phyloP scores from a whole-genome alignment of 306 rosid genomes.

The Fragaria nilgerrensis region DNA sequence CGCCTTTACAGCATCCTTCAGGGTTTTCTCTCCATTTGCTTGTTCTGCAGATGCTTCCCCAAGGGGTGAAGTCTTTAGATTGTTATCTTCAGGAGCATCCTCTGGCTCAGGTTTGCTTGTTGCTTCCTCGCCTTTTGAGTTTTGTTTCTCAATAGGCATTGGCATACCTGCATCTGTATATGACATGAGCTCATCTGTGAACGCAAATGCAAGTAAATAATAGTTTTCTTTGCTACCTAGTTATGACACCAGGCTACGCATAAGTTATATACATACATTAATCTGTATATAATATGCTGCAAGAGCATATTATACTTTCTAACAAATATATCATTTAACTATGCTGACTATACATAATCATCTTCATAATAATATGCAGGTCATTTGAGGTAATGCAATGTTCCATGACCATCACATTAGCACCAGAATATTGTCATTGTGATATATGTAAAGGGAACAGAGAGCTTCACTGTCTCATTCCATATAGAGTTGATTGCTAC shows the following conservation, averaged over 20 bases:
- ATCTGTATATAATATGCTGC: not conserved
- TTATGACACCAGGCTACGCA: not conserved
- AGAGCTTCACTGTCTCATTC: not conserved
- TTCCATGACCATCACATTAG: not conserved
- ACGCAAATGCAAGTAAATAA: not conserved
- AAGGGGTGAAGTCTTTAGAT: slow-evolving; percentile 26
- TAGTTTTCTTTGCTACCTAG: not conserved
- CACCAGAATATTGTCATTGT: not conserved
- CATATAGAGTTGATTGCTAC: not conserved
- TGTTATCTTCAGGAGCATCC: slow-evolving; percentile 40
- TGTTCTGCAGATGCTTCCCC: slow-evolving; percentile 27
- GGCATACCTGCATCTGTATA: slow-evolving; percentile 40
- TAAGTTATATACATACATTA: not conserved
- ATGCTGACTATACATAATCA: not conserved
- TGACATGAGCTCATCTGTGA: not conserved
- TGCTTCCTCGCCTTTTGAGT: slow-evolving; percentile 27
- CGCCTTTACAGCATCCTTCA: slow-evolving; percentile 81
- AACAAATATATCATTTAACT: not conserved
- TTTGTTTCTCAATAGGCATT: slow-evolving; percentile 27
- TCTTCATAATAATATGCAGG: not conserved
- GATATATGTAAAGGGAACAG: not conserved
- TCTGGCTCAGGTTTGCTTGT: slow-evolving; percentile 26
- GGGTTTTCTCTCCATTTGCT: slow-evolving; percentile 51
- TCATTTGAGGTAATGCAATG: not conserved
- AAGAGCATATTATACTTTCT: not conserved